Evolutionary conservation across 2,329 filamentous ascomycete genomes (phyloP).

Genomic region (Clarireedia sp.): DNA sequence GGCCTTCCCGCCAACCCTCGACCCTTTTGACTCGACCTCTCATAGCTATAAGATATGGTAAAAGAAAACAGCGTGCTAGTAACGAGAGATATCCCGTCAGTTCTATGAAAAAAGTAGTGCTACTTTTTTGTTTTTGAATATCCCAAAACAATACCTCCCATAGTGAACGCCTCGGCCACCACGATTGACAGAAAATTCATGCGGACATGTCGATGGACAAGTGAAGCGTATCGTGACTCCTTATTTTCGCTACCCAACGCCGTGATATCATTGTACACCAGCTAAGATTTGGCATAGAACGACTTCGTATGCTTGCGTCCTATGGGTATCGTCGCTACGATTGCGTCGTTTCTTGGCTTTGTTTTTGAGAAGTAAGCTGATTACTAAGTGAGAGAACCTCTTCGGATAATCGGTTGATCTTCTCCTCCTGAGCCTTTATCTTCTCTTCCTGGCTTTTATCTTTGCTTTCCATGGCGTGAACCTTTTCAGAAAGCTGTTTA

Average conservation of each 20-base stretch:
- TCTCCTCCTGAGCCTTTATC: conserved; percentile 15
- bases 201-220: conserved; percentile 11
- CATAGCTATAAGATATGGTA: conserved; percentile 7
- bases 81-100: conserved; percentile 9
- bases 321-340: conserved; percentile 22
- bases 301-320: conserved; percentile 22
- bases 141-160: conserved; percentile 10
- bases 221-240: conserved; percentile 6
- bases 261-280: conserved; percentile 21
- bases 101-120: conserved; percentile 13
- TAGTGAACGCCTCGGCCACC: conserved; percentile 18
- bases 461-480: conserved; percentile 33
- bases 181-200: conserved; percentile 11
- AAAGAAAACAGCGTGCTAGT: conserved; percentile 3
- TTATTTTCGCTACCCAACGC: conserved; percentile 21
- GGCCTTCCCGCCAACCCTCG: not conserved
- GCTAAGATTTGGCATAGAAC: conserved; percentile 18
- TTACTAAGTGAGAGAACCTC: conserved; percentile 24
- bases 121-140: conserved; percentile 12
- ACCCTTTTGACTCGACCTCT: conserved; percentile 2
- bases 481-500: conserved; percentile 38
- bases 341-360: conserved; percentile 15
- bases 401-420: conserved; percentile 25
- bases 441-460: conserved; percentile 24
- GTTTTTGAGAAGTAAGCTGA: conserved; percentile 20